Conservation (phyloP, 306 rosid genomes). For the Betula pendula region DNA sequence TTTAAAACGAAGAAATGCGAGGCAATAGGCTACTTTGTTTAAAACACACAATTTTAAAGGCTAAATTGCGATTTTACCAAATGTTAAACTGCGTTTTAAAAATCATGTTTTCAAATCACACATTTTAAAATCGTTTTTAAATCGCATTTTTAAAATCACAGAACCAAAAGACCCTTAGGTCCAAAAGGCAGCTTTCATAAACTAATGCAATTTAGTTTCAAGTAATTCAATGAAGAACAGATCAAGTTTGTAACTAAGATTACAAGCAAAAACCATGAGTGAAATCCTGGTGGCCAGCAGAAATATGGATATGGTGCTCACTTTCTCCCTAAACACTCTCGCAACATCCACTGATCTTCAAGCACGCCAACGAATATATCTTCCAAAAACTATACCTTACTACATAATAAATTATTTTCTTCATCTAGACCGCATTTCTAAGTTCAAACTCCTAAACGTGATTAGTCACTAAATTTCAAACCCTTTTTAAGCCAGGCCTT, state of each 20-base stretch:
- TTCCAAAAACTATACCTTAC: neutral
- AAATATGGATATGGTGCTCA: too few relatives aligned
- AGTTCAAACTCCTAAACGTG: neutral
- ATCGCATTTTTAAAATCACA: too few relatives aligned
- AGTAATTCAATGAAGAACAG: neutral
- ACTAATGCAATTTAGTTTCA: neutral
- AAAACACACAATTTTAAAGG: too few relatives aligned
- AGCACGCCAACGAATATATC: neutral
- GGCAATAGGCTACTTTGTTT: too few relatives aligned
- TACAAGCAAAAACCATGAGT: neutral
- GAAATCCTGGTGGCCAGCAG: neutral
- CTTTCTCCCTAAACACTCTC: neutral
- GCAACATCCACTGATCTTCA: neutral
- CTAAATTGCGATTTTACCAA: too few relatives aligned
- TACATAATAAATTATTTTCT: neutral
- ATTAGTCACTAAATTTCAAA: neutral
- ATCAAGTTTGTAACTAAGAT: neutral
- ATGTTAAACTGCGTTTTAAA: too few relatives aligned
- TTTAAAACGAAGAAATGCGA: too few relatives aligned
- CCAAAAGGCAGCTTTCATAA: neutral
- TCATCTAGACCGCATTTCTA: neutral
- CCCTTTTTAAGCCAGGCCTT: neutral
- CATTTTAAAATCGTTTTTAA: too few relatives aligned
- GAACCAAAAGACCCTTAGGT: too few relatives aligned
- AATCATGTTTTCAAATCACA: too few relatives aligned